A percentile compares a stretch with the other conserved stretches of the same genome.
Evolutionary conservation across 352 stramenopile genomes (phyloP).

Genomic region (Peronospora farinosa): DNA sequence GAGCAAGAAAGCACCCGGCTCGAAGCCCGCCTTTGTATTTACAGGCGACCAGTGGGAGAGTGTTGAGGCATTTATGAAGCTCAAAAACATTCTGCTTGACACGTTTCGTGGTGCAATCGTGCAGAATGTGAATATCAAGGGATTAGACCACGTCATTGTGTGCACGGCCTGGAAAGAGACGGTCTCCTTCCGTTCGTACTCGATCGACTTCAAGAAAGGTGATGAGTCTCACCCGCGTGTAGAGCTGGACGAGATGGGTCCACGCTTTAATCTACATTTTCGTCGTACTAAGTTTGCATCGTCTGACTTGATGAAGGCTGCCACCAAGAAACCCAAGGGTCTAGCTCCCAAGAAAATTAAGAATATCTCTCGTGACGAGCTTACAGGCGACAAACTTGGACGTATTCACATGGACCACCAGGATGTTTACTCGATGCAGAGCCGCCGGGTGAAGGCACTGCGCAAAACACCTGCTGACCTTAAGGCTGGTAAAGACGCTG

Average conservation of each 20-base stretch:
- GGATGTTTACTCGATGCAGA: slow-evolving; percentile 95
- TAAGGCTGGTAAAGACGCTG: slow-evolving; percentile 44
- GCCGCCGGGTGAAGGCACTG: slow-evolving; percentile 92
- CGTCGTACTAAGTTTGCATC: slow-evolving; percentile 93
- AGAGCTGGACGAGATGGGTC: slow-evolving; percentile 88
- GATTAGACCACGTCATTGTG: slow-evolving; percentile 96
- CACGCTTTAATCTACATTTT: slow-evolving; percentile 86
- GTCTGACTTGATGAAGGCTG: slow-evolving; percentile 92
- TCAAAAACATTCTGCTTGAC: slow-evolving; percentile 94
- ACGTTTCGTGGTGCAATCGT: slow-evolving; percentile 96
- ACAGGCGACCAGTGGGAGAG: slow-evolving; percentile 92
- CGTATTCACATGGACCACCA: slow-evolving; percentile 97
- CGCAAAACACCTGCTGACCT: slow-evolving; percentile 77
- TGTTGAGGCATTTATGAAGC: slow-evolving; percentile 85
- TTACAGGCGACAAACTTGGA: slow-evolving; percentile 97
- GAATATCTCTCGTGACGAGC: slow-evolving; percentile 94
- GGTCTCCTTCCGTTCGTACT: slow-evolving; percentile 95
- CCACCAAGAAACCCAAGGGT: slow-evolving; percentile 91
- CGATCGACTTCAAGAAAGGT: slow-evolving; percentile 90
- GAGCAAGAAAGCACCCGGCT: slow-evolving; percentile 89
- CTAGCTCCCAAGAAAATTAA: slow-evolving; percentile 95
- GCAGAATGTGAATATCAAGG: slow-evolving; percentile 92
- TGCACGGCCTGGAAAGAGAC: slow-evolving; percentile 91
- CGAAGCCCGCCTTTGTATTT: slow-evolving; percentile 95
- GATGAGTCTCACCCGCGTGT: slow-evolving; percentile 81